A percentile compares a stretch with the other conserved stretches of the same genome.
phyloP scores from a whole-genome alignment of 2,329 filamentous ascomycete species.

The Hymenotorrendiella dingleyae region DNA sequence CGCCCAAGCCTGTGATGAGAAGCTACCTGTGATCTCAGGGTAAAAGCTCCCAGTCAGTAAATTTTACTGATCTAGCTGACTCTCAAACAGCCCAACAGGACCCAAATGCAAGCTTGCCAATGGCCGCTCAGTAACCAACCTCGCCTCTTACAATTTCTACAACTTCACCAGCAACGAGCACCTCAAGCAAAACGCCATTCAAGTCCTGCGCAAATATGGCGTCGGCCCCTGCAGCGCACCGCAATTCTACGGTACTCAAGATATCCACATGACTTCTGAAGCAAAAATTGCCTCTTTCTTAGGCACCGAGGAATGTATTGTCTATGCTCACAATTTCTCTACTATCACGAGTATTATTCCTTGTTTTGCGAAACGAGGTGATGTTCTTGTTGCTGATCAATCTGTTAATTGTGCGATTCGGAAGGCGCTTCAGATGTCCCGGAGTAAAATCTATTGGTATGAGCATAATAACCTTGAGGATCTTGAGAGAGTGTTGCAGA shows the following conservation, averaged over 20 bases:
- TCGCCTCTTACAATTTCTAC: conserved; percentile 95
- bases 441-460: conserved; percentile 89
- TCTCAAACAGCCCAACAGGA: conserved; percentile 68
- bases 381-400: conserved; percentile 93
- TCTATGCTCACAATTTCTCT: conserved; percentile 94
- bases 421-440: conserved; percentile 87
- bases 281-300: conserved; percentile 86
- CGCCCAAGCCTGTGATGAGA: conserved; percentile 79
- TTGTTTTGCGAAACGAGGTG: conserved; percentile 91
- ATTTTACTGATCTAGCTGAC: too few species aligned
- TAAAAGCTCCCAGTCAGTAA: too few species aligned
- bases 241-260: conserved; percentile 96
- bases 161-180: conserved; percentile 91
- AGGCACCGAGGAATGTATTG: conserved; percentile 81
- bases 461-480: conserved; percentile 96
- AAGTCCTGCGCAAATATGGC: conserved; percentile 88
- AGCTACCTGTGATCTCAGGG: conserved; percentile 82
- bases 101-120: conserved; percentile 84
- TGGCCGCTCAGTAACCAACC: conserved; percentile 85
- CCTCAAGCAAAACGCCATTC: conserved; percentile 90
- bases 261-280: conserved; percentile 97
- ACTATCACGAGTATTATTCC: conserved; percentile 97
- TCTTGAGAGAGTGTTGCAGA: conserved; percentile 76
- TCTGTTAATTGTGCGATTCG: conserved; percentile 91
- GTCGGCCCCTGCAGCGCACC: conserved; percentile 95